Percentiles rank a stretch among this genome's conserved stretches.
These are phyloP conservation scores for Lactarius quietus DNA, from an alignment of 768 basidiomycete genomes.

Conservation along the genomic window DNA sequence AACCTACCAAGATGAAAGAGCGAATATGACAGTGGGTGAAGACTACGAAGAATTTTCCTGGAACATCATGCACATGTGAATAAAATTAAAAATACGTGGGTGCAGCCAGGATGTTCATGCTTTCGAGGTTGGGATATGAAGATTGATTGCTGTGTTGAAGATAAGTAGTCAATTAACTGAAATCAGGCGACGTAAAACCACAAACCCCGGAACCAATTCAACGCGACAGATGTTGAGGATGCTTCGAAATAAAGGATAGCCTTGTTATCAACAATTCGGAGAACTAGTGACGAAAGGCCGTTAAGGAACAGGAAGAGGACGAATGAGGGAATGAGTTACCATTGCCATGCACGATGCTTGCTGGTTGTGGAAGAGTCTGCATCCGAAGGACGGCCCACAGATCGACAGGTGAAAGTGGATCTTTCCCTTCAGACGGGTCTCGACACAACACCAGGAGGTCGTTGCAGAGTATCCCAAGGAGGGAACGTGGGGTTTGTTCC, in stretches of 20 bases:
- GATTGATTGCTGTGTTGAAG: slow-evolving; percentile 65
- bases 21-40: slow-evolving; percentile 20
- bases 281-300: slow-evolving; percentile 42
- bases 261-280: slow-evolving; percentile 89
- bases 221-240: slow-evolving; percentile 75
- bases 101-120: slow-evolving; percentile 40
- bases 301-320: slow-evolving; percentile 8
- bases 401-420: slow-evolving; percentile 72
- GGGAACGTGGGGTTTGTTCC: slow-evolving; percentile 73
- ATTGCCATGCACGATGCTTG: slow-evolving; percentile 85
- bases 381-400: slow-evolving; percentile 96
- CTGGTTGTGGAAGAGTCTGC: slow-evolving; percentile 89
- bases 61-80: slow-evolving; percentile 25
- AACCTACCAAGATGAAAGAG: slow-evolving; percentile 12
- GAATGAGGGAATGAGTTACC: slow-evolving; percentile 41
- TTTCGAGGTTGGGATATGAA: slow-evolving; percentile 83
- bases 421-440: slow-evolving; percentile 78
- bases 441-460: slow-evolving; percentile 91
- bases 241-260: slow-evolving; percentile 88
- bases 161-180: background rate
- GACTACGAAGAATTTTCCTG: slow-evolving; percentile 17
- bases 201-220: slow-evolving; percentile 88
- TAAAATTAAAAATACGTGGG: slow-evolving; percentile 22
- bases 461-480: slow-evolving; percentile 85
- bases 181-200: background rate